A percentile compares a stretch with the other conserved stretches of the same genome.
Evolutionary conservation across 2,329 filamentous ascomycete species (phyloP).

Genomic region (Aspergillus melleus): DNA sequence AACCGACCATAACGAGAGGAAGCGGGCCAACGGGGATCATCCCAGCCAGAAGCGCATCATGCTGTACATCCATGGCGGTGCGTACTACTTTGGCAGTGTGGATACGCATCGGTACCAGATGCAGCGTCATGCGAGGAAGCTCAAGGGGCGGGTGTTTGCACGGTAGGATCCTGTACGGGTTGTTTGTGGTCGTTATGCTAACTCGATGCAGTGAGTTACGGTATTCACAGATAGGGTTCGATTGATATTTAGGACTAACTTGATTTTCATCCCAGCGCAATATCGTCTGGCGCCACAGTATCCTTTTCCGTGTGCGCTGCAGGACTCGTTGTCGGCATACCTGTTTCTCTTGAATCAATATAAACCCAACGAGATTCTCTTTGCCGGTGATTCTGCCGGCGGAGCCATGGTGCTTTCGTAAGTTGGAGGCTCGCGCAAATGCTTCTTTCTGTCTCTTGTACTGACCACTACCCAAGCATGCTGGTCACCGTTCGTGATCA

Average conservation of each 20-base stretch:
- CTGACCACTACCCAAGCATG: slow-evolving; percentile 49
- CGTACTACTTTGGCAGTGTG: slow-evolving; percentile 92
- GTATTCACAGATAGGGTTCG: neutral
- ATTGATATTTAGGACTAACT: slow-evolving; percentile 13
- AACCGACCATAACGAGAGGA: slow-evolving; percentile 72
- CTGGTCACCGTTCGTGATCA: slow-evolving; percentile 80
- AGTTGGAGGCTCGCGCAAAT: slow-evolving; percentile 13
- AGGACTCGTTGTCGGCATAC: slow-evolving; percentile 88
- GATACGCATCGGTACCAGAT: slow-evolving; percentile 98
- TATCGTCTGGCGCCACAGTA: slow-evolving; percentile 92
- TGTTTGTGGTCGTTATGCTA: slow-evolving; percentile 14
- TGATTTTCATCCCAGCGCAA: slow-evolving; percentile 46
- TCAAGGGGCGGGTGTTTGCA: slow-evolving; percentile 86
- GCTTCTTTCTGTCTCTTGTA: slow-evolving; percentile 12
- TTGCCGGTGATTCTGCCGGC: slow-evolving; percentile 91
- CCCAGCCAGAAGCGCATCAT: slow-evolving; percentile 70
- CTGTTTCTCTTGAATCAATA: slow-evolving; percentile 76
- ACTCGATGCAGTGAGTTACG: slow-evolving; percentile 23
- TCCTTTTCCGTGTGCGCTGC: slow-evolving; percentile 88
- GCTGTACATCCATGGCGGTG: slow-evolving; percentile 91
- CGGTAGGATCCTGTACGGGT: slow-evolving; percentile 40
- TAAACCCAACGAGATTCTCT: slow-evolving; percentile 75
- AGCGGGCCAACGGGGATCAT: slow-evolving; percentile 50
- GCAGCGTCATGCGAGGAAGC: slow-evolving; percentile 90
- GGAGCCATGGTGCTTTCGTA: slow-evolving; percentile 79